Conservation (phyloP, 208 protist genomes). For the Wallacemonas sp. region DNA sequence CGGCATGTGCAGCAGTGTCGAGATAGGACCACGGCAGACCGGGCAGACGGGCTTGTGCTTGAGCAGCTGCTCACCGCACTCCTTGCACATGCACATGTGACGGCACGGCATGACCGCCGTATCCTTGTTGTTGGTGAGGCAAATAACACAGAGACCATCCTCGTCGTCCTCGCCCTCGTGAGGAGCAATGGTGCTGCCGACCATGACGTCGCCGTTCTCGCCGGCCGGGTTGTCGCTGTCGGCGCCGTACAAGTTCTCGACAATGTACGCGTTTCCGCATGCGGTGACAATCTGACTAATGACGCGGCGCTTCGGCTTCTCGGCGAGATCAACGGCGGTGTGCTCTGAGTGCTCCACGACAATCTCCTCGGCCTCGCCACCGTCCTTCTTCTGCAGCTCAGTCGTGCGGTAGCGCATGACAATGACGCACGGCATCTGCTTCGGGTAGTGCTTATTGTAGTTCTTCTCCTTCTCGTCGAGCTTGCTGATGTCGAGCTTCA, state of each 20-base stretch:
- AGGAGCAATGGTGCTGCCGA: constrained; percentile 64
- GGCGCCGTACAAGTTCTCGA: constrained; percentile 87
- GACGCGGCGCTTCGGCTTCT: constrained; percentile 77
- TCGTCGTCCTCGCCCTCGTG: constrained; percentile 82
- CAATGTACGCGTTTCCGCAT: constrained; percentile 77
- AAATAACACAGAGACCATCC: constrained; percentile 93
- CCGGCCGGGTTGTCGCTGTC: constrained; percentile 61
- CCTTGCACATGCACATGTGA: constrained; percentile 95
- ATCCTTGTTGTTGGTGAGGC: constrained; percentile 90
- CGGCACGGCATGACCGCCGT: constrained; percentile 94
- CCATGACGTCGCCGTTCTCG: constrained; percentile 62
- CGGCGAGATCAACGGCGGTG: constrained; percentile 83
- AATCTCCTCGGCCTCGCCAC: constrained; percentile 43
- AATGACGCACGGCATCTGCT: constrained; percentile 91
- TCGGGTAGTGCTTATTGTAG: constrained; percentile 90
- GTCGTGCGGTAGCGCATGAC: constrained; percentile 84
- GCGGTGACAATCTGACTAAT: constrained; percentile 85
- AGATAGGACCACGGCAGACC: constrained; percentile 90
- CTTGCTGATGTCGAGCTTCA: constrained; percentile 74
- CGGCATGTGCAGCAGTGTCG: constrained; percentile 88
- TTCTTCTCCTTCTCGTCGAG: constrained; percentile 83
- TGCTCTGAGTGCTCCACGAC: constrained; percentile 86
- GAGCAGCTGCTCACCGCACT: constrained; percentile 92
- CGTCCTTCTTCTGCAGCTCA: constrained; percentile 55
- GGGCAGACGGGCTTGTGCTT: constrained; percentile 94